phyloP scores from a whole-genome alignment of 257 asterid species.

The Lycium ferocissimum region DNA sequence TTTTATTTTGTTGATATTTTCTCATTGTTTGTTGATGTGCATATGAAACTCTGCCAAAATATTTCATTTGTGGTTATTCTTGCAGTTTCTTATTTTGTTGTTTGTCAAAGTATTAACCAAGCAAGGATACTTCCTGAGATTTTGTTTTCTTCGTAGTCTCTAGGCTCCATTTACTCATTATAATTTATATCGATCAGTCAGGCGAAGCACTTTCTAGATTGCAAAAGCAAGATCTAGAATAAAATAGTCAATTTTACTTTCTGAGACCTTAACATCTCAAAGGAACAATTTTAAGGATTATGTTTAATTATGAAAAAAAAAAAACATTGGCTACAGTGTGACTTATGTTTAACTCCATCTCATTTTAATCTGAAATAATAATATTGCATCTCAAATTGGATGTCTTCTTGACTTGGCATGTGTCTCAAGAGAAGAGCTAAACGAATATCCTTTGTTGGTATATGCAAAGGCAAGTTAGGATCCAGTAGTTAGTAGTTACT shows the following conservation, averaged over 20 bases:
- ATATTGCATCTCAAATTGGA: neutral
- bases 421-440: neutral
- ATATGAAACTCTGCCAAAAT: neutral
- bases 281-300: too few relatives aligned
- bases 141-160: neutral
- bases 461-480: neutral
- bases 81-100: neutral
- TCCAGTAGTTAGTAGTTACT: neutral
- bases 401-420: neutral
- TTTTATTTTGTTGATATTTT: conserved; percentile 24
- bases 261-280: too few relatives aligned
- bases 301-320: too few relatives aligned
- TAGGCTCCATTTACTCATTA: neutral
- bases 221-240: too few relatives aligned
- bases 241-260: too few relatives aligned
- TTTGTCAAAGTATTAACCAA: neutral
- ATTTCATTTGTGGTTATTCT: neutral
- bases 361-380: neutral
- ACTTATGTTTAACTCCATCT: neutral
- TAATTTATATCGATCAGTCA: neutral
- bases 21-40: conserved; percentile 21
- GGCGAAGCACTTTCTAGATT: too few relatives aligned
- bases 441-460: neutral
- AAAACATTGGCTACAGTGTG: neutral
- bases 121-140: neutral